phyloP scores from a whole-genome alignment of 495 filamentous ascomycete species.

The Recurvomyces mirabilis region DNA sequence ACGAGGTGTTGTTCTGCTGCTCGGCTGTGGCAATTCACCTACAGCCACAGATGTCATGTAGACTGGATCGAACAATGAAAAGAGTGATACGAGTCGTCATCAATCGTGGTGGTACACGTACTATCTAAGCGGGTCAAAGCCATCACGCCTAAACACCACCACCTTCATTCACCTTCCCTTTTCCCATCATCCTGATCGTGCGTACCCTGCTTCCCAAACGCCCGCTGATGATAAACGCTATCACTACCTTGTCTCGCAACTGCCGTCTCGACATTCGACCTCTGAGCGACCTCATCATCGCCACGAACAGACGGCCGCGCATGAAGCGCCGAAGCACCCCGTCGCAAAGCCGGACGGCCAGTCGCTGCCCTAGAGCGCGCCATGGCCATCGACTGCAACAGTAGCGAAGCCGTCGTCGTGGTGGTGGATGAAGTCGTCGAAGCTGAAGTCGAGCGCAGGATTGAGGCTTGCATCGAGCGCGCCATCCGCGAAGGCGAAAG shows the following conservation, averaged over 20 bases:
- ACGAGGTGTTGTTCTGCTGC: too few species aligned
- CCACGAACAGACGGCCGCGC: constrained; percentile 5
- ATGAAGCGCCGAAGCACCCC: constrained; percentile 20
- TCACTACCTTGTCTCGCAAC: not conserved
- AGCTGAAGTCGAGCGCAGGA: constrained; percentile 20
- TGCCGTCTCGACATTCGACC: not conserved
- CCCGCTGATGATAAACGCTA: constrained; percentile 2
- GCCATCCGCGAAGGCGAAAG: constrained; percentile 23
- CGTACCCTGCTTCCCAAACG: constrained; percentile 4
- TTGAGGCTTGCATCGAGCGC: constrained; percentile 22
- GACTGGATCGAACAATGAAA: too few species aligned
- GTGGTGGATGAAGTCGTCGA: constrained; percentile 22
- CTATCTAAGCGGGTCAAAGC: too few species aligned
- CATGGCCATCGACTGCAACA: constrained; percentile 18
- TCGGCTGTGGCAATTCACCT: too few species aligned
- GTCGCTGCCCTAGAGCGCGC: constrained; percentile 24
- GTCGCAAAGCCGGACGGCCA: constrained; percentile 9
- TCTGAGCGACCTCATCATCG: not conserved
- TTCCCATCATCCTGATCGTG: not conserved
- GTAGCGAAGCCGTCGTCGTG: constrained; percentile 11
- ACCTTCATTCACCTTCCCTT: too few species aligned
- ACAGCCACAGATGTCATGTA: too few species aligned
- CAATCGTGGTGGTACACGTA: too few species aligned
- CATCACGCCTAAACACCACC: too few species aligned
- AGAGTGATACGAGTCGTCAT: too few species aligned